Evolutionary conservation across 2,329 filamentous ascomycete genomes (phyloP).

Genomic region (Aspergillus luchuensis): DNA sequence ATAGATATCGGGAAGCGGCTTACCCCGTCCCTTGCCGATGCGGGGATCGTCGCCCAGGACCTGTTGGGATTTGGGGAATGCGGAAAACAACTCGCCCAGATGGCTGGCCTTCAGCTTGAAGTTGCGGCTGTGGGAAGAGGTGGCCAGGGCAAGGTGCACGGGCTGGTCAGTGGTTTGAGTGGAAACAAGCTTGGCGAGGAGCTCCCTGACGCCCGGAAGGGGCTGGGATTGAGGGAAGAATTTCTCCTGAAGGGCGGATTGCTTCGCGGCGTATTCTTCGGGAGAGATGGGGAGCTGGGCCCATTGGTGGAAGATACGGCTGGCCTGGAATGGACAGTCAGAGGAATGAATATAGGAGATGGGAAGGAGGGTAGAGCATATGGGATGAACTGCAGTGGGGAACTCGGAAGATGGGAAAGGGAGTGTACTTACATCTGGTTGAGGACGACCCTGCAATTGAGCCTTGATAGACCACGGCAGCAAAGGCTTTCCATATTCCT

Average conservation of each 20-base stretch:
- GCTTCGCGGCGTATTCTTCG: constrained; percentile 66
- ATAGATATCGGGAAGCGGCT: constrained; percentile 94
- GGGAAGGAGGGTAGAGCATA: not conserved
- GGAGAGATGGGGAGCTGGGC: constrained; percentile 76
- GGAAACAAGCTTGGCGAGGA: constrained; percentile 56
- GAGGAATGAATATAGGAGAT: not conserved
- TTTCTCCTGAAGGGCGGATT: constrained; percentile 65
- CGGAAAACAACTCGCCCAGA: constrained; percentile 53
- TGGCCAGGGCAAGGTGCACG: constrained; percentile 83
- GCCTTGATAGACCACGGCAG: constrained; percentile 97
- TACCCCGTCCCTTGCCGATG: constrained; percentile 78
- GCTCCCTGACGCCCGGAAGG: constrained; percentile 72
- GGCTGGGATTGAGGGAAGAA: constrained; percentile 75
- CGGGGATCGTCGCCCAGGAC: constrained; percentile 84
- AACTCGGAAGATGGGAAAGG: not conserved
- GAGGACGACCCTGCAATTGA: constrained; percentile 71
- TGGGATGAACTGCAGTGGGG: not conserved
- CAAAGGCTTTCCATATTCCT: constrained; percentile 68
- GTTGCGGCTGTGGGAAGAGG: constrained; percentile 71
- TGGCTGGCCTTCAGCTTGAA: constrained; percentile 74
- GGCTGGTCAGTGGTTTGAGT: constrained; percentile 42
- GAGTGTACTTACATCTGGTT: constrained; percentile 49
- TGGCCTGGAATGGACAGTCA: constrained; percentile 44
- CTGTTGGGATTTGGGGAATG: constrained; percentile 68
- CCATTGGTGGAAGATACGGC: constrained; percentile 73